Percentiles rank a stretch among this genome's conserved stretches.
phyloP scores from a whole-genome alignment of 768 basidiomycete genomes.

The Kwoniella europaea region DNA sequence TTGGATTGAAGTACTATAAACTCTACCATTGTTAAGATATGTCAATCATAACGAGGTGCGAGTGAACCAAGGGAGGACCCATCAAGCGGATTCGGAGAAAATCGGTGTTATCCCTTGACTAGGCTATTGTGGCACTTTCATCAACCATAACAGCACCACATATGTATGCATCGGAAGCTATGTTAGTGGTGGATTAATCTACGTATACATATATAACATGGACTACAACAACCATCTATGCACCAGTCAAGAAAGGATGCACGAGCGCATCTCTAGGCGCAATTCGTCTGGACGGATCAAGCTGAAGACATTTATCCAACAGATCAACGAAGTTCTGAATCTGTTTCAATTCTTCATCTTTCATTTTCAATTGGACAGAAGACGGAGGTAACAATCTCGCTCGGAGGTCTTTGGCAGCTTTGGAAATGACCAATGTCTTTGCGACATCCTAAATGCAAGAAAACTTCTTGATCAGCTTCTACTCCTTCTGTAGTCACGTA shows the following conservation, averaged over 20 bases:
- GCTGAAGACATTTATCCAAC: slow-evolving; percentile 82
- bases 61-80: background rate
- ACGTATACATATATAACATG: slow-evolving; percentile 1
- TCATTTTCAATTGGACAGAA: slow-evolving; percentile 69
- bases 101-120: background rate
- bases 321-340: slow-evolving; percentile 82
- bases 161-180: no score
- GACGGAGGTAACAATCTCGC: slow-evolving; percentile 80
- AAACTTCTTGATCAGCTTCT: background rate
- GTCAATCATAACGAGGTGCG: background rate
- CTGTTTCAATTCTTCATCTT: slow-evolving; percentile 85
- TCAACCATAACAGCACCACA: no score
- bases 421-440: slow-evolving; percentile 79
- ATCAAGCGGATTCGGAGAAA: slow-evolving; percentile 12
- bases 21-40: background rate
- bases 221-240: background rate
- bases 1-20: background rate
- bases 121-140: background rate
- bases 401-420: slow-evolving; percentile 79
- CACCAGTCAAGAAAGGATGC: slow-evolving; percentile 80
- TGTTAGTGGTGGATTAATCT: no score
- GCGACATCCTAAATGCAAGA: slow-evolving; percentile 69
- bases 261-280: slow-evolving; percentile 86
- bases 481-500: background rate
- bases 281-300: slow-evolving; percentile 84